A percentile compares a stretch with the other conserved stretches of the same genome.
Evolutionary conservation across 164 flowering plant genomes (phyloP).

Genomic region (Vitis riparia): DNA sequence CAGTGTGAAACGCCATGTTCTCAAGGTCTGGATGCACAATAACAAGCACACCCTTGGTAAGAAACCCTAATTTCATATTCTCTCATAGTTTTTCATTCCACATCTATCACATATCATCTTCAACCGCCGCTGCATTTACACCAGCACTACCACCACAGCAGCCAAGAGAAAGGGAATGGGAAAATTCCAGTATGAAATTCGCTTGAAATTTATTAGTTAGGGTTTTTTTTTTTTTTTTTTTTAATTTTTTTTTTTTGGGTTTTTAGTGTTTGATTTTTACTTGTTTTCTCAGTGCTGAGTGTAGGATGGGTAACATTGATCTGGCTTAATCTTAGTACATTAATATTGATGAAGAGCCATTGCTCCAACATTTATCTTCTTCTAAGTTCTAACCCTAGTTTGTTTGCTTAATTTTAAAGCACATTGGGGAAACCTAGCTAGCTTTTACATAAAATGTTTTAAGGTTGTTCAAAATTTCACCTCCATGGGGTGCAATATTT

Average conservation of each 20-base stretch:
- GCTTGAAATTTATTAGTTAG: constrained; percentile 11
- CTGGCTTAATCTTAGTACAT: constrained; percentile 5
- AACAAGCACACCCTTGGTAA: constrained; percentile 81
- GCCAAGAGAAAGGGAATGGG: neutral
- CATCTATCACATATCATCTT: neutral
- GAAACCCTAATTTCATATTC: constrained; percentile 44
- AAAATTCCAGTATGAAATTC: neutral
- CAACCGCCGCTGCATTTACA: neutral
- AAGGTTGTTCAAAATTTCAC: neutral
- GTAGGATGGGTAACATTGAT: constrained; percentile 1
- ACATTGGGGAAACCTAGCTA: neutral
- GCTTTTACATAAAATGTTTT: neutral
- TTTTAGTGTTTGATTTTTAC: neutral
- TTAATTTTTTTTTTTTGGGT: neutral
- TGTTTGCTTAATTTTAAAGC: neutral
- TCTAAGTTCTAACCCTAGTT: neutral
- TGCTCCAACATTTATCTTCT: constrained; percentile 8
- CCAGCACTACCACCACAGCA: neutral
- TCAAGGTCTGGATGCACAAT: constrained; percentile 92
- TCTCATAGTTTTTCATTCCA: neutral
- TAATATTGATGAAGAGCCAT: constrained; percentile 23
- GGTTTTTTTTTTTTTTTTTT: constrained; percentile 4
- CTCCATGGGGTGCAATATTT: neutral
- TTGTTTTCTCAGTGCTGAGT: constrained; percentile 3
- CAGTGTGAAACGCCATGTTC: constrained; percentile 53